Percentiles rank a stretch among this genome's conserved stretches.
Conservation (phyloP, 306 rosid genomes). For the Leucaena leucocephala region DNA sequence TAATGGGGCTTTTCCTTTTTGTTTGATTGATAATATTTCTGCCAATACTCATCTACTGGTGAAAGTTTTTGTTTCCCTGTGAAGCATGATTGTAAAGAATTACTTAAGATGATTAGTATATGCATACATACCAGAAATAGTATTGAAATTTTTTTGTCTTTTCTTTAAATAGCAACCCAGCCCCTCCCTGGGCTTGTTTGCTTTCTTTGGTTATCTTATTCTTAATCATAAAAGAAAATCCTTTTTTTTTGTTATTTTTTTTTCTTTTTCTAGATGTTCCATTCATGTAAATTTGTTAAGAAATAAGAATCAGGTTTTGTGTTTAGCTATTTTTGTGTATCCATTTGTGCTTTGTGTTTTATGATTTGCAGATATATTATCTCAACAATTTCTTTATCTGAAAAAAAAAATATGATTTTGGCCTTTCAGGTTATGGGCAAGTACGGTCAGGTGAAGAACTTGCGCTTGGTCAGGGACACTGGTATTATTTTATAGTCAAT, state of each 20-base stretch:
- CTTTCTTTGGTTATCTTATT: neutral
- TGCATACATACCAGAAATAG: neutral
- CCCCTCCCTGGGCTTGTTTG: neutral
- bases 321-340: slow-evolving; percentile 4
- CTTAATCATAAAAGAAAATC: neutral
- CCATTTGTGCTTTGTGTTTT: neutral
- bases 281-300: neutral
- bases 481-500: slow-evolving; percentile 51
- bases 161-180: neutral
- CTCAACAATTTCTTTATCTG: neutral
- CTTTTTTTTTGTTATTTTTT: too few species aligned
- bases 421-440: slow-evolving; percentile 75
- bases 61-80: neutral
- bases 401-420: slow-evolving; percentile 18
- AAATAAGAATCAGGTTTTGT: neutral
- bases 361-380: neutral
- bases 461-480: slow-evolving; percentile 87
- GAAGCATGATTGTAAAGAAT: neutral
- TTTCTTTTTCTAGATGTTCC: neutral
- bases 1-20: neutral
- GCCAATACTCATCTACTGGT: neutral
- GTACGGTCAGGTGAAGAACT: slow-evolving; percentile 77
- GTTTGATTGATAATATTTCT: neutral
- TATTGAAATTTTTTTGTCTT: neutral
- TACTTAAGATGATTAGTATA: neutral